Percentiles rank a stretch among this genome's conserved stretches.
These are phyloP conservation scores for Ceratobasidium sp. DNA, from an alignment of 1,284 basidiomycete genomes.

Conservation along the genomic window DNA sequence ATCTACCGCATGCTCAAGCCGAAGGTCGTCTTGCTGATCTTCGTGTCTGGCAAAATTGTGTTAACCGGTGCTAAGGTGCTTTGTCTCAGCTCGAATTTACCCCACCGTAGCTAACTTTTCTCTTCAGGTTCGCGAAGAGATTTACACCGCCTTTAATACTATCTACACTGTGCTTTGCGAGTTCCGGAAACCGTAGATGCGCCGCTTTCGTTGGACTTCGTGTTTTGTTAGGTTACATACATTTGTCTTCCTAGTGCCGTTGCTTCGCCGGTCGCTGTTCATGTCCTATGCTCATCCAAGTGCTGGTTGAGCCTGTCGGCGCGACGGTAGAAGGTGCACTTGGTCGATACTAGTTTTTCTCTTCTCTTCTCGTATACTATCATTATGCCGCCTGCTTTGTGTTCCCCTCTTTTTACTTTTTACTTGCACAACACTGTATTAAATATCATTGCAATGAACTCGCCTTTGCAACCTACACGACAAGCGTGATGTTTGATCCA, in stretches of 20 bases:
- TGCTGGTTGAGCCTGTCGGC: constrained; percentile 30
- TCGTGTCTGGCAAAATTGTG: constrained; percentile 99
- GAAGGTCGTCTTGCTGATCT: constrained; percentile 98
- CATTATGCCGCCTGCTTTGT: constrained; percentile 37
- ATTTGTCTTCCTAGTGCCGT: background rate
- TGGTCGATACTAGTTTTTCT: constrained; percentile 30
- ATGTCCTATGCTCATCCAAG: constrained; percentile 22
- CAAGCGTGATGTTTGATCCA: no score
- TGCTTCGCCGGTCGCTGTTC: background rate
- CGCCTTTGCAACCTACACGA: constrained; percentile 39
- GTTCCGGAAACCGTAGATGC: constrained; percentile 81
- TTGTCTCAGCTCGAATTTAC: constrained; percentile 38
- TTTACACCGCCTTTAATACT: constrained; percentile 99
- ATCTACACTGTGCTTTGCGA: constrained; percentile 96
- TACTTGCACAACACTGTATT: constrained; percentile 38
- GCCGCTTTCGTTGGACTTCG: background rate
- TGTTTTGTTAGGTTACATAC: constrained; percentile 35
- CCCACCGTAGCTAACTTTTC: constrained; percentile 46
- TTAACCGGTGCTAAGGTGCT: constrained; percentile 97
- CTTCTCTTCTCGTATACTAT: constrained; percentile 38
- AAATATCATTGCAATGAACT: constrained; percentile 45
- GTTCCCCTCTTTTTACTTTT: constrained; percentile 17
- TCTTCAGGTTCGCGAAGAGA: constrained; percentile 94
- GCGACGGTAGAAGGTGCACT: background rate
- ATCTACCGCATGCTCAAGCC: constrained; percentile 99